Conservation (phyloP, 1,284 basidiomycete species). For the Microbotryum lychnidis-dioicae region DNA sequence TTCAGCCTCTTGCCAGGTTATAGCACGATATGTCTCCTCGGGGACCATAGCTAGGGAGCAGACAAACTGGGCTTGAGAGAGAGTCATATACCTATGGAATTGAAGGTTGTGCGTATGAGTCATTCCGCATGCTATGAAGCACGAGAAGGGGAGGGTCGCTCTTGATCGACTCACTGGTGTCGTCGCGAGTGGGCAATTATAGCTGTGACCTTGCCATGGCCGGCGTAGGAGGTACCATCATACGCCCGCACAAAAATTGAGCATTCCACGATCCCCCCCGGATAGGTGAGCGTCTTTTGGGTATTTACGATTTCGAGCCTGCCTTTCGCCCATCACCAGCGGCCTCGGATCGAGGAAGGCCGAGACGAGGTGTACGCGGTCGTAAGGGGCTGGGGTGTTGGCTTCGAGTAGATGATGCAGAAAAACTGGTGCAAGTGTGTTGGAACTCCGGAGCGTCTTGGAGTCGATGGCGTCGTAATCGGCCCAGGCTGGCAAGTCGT, state of each 20-base stretch:
- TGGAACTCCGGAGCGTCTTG: too few species aligned
- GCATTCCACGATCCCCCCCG: background rate
- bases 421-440: background rate
- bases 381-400: conserved; percentile 3
- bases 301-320: background rate
- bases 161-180: background rate
- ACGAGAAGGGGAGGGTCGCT: background rate
- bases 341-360: conserved; percentile 13
- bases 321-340: background rate
- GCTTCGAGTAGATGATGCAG: background rate
- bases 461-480: too few species aligned
- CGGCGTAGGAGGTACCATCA: background rate
- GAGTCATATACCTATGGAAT: background rate
- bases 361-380: background rate
- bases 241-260: background rate
- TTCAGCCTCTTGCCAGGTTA: conserved; percentile 3
- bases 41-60: background rate
- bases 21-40: background rate
- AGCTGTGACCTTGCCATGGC: background rate
- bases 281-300: background rate
- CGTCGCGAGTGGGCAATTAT: background rate
- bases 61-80: background rate
- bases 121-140: background rate
- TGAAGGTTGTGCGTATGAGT: background rate
- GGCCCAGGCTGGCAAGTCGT: too few species aligned